Evolutionary conservation across 257 asterid genomes (phyloP), one percentile per base, ranked within the genome.

Genomic region (Scutellaria galericulata): DNA sequence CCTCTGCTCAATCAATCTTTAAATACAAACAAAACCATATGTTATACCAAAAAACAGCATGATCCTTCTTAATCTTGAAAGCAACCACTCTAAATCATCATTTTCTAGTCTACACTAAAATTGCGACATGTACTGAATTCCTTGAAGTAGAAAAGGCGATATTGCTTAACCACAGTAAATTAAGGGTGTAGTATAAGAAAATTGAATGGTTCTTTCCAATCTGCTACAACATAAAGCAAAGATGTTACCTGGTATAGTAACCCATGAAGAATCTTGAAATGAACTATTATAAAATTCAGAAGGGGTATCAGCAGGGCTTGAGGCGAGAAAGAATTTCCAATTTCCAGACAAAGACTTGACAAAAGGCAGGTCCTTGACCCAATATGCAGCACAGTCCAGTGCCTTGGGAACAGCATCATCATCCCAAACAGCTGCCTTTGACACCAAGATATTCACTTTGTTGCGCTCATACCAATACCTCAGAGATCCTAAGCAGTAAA

Each of bases 391-490:
- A 87, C 93, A 91, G 75, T 88, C 96, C 41, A 95, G 87, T 40
- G 99, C 89, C 77, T 72, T 71, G 13, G 86, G 72, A 66, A 95
- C 95, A 55, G 98, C 96, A 56, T 76, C 80, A 69, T 91, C 98
- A 56, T 92, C 97, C 99, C 99, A 95, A 78, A 83, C 86, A 12
- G 97, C 99, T 55, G 82, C 83, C 68, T 88, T 84, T 50, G 97
- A 81, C 50, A 74, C 81, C 83, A 83, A 71, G 39, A 79, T 7
- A 66, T 86, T 87, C 73, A 87, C 92, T 77, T 94, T 89, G 80
- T 84, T 89, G 75, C 97, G 98, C 78, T 92, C 96, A 66, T 80
- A 79, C 99, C 99, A 94, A 79, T 87, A 94, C 84, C 78, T 81
- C 45, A 94, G 88, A 80, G 98, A 88, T 69, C 97, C 99, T 94